A percentile compares a stretch with the other conserved stretches of the same genome.
Conservation (phyloP, 352 stramenopile species). For the Globisporangium splendens region DNA sequence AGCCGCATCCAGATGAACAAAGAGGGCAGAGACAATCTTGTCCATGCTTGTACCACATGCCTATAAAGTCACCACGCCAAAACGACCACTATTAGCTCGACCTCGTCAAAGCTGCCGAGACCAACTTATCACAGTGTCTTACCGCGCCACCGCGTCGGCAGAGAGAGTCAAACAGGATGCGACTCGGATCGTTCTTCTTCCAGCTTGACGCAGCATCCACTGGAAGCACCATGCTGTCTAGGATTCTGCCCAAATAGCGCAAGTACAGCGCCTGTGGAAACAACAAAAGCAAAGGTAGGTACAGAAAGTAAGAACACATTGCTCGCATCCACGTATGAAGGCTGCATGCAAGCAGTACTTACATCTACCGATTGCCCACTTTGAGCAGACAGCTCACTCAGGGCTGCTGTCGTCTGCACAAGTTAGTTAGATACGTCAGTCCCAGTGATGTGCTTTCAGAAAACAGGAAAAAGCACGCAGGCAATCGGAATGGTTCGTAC, state of each 20-base stretch:
- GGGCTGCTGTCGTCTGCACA: constrained; percentile 31
- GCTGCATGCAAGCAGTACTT: constrained; percentile 8
- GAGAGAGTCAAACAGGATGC: constrained; percentile 76
- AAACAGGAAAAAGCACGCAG: neutral
- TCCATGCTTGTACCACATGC: constrained; percentile 56
- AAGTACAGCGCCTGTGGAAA: constrained; percentile 47
- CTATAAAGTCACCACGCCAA: constrained; percentile 19
- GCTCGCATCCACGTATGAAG: too few species aligned
- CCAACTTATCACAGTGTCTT: constrained; percentile 5
- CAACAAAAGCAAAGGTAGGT: neutral
- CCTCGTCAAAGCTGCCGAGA: too few species aligned
- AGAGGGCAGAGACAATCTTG: constrained; percentile 54
- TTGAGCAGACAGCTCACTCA: constrained; percentile 29
- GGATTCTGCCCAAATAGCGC: constrained; percentile 45
- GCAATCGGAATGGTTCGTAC: constrained; percentile 26
- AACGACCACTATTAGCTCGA: too few species aligned
- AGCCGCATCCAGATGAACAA: constrained; percentile 61
- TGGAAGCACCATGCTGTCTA: constrained; percentile 53
- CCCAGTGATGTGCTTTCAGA: too few species aligned
- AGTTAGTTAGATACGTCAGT: neutral
- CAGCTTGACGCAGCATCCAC: constrained; percentile 32
- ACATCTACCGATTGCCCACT: constrained; percentile 43
- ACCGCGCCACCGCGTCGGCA: constrained; percentile 62
- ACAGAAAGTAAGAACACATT: neutral
- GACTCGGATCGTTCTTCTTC: constrained; percentile 57